Percentiles rank a stretch among this genome's conserved stretches.
phyloP scores from a whole-genome alignment of 768 basidiomycete species.

The Tylopilus sp. region DNA sequence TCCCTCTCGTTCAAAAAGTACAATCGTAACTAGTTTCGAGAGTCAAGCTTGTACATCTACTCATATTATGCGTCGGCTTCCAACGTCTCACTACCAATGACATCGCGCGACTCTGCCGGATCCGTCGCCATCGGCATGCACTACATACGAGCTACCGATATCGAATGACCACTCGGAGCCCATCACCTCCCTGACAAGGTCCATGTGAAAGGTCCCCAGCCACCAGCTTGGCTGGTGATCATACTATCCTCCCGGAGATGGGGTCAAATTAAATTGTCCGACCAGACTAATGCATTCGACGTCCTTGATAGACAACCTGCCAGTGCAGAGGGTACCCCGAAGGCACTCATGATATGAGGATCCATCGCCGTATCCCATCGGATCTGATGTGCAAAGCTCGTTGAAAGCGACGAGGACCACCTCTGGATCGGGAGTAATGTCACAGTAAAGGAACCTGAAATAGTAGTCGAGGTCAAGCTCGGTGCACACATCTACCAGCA shows the following conservation, averaged over 20 bases:
- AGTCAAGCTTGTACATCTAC: too few species aligned
- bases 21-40: too few species aligned
- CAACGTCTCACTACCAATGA: not conserved
- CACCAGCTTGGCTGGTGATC: not conserved
- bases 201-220: not conserved
- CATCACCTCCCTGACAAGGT: constrained; percentile 6
- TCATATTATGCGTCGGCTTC: too few species aligned
- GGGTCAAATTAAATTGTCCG: not conserved
- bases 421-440: fast-evolving
- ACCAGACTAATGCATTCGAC: constrained; percentile 1
- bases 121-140: constrained; percentile 9
- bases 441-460: constrained; percentile 4
- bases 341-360: not conserved
- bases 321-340: not conserved
- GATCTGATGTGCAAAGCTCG: not conserved
- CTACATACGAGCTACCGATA: not conserved
- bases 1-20: too few species aligned
- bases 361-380: too few species aligned
- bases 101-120: not conserved
- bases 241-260: not conserved
- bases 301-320: not conserved
- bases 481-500: constrained; percentile 5
- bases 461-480: constrained; percentile 4
- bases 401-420: not conserved
- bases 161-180: constrained; percentile 7